Evolutionary conservation across 208 protist genomes (phyloP), one percentile per base, ranked within the genome.

Genomic region (Trypanosoma boissoni): DNA sequence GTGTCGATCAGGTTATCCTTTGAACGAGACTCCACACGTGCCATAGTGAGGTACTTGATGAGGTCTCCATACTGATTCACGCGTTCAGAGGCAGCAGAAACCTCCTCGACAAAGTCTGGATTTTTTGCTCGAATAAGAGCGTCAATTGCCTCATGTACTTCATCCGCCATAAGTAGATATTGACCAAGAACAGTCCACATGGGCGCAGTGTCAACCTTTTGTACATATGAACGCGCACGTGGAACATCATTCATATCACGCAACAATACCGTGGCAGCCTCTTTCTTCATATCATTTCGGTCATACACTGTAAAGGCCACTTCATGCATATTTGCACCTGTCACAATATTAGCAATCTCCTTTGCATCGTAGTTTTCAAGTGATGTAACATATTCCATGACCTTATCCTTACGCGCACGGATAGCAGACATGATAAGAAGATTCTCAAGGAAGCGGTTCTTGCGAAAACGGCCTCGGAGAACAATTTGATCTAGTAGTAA

Each of bases 401-500:
- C 99, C 48, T 97, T 91, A 49, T 88, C 76, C 64, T 83, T 83
- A 34, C 83, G 77, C 8, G 97, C 96, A 57, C 99, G 98, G 70
- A 99, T 97, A 34, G 99, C 98, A 26, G 99, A 99, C 49, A 99
- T 86, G 68, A 99, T 99, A 24, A 99, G 87, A 34, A 99, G 86
- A 76, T 99, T 99, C 84, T 99, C 99, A 6, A 99, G 86, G 71
- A 98, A 99, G 45, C 88, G 82, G 86, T 99, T 99, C 41, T 93
- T 92, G 53, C 78, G 86, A 89, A 99, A 99, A 64, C 78, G 85
- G 56, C 95, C 88, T 57, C 99, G 96, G 20, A 99, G 63, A 18
- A 99, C 97, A 78, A 99, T 99, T 84, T 99, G 98, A 74, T 99
- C 99, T 1, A 99, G 84, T 26, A 99, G 88, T 64, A 98, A 98